Base-by-base conservation (phyloP, 371 early-diverging fungal genomes). In the Smittium culicis region DNA sequence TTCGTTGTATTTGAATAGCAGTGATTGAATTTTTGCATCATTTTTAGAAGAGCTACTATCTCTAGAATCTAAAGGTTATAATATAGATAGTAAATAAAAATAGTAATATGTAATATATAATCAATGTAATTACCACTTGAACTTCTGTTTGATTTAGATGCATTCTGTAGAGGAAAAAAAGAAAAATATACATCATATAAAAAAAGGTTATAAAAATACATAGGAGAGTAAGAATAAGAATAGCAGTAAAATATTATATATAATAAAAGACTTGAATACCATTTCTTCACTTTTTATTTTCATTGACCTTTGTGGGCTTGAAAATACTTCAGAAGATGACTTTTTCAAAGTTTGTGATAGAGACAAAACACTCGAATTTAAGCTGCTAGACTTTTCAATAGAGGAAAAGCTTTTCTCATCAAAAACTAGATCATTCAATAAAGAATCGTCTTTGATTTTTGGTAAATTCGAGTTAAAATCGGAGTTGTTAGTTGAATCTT, bases 11-110 rank as follows among this genome's bases (percentile, higher is more conserved):
- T 63, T 63, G 14, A 34, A 30, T 33, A n/a, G n/a, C 32, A 63
- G 34, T 31, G n/a, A n/a, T n/a, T 63, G 31, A 25, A 63, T 33
- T 63, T 59, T 59, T 14, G n/a, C 63, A 14, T 63, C 31, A 25
- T 63, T 33, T 27, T 33, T 63, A 45, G 45, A 45, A 45, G 45
- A 45, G 45, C 45, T 20, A 45, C 20, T 45, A 45, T 45, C 20
- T 20, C 45, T 45, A 20, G 45, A 45, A 11, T 45, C 45, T 45
- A 20, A 45, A 45, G 5, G 5, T 45, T 45, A 11, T 11, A 45
- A 45, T 11, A n/a, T n/a, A n/a, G n/a, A n/a, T n/a, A n/a, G n/a
- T n/a, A n/a, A 45, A 11, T 5, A 45, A 11, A 45, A 45, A 45
- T 45, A 45, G 45, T 11, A 45, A 45, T 45, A 45, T 45, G 20